Evolutionary conservation across 257 asterid genomes (phyloP), one percentile per base, ranked within the genome.

Genomic region (Parsonsia alboflavescens): DNA sequence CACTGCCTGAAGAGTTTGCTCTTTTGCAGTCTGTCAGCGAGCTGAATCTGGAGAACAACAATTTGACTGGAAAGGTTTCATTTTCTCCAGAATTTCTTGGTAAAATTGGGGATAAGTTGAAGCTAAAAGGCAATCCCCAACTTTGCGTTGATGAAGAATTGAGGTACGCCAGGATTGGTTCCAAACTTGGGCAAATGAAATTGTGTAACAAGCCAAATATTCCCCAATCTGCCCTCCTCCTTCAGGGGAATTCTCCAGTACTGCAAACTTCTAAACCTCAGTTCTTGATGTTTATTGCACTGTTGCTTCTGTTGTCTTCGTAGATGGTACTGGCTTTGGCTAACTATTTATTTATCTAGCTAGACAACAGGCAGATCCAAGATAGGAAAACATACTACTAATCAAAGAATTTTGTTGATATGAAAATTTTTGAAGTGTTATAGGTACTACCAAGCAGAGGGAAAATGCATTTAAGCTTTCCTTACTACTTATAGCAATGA

Each of bases 71-170:
- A 30, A 89, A 86, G 66, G 61, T 93, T 12, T 97, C 97, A 48
- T 93, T 93, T 75, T 82, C 96, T 68, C 74, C 84, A 12, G 76
- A 70, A 7, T 90, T 91, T 70, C 56, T 89, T 5, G 77, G 89
- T 13, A 89, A 73, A 72, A 75, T 87, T 39, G 97, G 96, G n/a
- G 83, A 74, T 24, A 93, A 89, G 84, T 70, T 93, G 89, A 93
- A 84, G 86, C 41, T 91, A 91, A 81, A 85, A 81, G 98, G 98
- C 78, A 93, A 93, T 80, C 80, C 84, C 76, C 87, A 86, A 80
- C 89, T 93, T 77, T 93, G 98, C 46, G 63, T 82, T 19, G 97
- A 85, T 30, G 86, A 87, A 30, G 90, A 79, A 5, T 73, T 86
- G 74, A 78, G 68, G 79, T 84, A 80, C 78, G 83, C 84, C 3